Conservation (phyloP, 176 grass and related monocot genomes). For the barley (Hordeum vulgare) region DNA sequence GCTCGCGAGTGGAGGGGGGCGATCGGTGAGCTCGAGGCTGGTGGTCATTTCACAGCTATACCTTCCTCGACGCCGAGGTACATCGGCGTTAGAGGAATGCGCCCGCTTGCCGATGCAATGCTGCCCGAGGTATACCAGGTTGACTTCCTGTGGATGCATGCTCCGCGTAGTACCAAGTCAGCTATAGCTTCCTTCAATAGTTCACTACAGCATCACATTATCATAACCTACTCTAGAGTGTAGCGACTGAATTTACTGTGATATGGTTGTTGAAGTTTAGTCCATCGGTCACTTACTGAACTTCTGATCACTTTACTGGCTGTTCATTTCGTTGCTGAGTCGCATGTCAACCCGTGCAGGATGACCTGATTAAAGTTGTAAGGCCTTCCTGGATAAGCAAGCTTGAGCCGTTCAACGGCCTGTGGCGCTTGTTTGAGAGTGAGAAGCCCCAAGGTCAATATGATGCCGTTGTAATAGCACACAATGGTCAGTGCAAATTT, state of each 20-base stretch:
- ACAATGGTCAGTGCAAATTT: slow-evolving; percentile 64
- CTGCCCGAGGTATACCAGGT: slow-evolving; percentile 46
- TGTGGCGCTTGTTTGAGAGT: slow-evolving; percentile 78
- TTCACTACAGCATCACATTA: not conserved
- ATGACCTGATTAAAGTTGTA: slow-evolving; percentile 49
- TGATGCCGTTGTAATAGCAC: slow-evolving; percentile 81
- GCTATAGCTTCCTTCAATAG: not conserved
- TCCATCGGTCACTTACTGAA: not conserved
- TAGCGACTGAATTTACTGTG: not conserved
- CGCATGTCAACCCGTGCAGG: slow-evolving; percentile 37
- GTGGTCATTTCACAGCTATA: slow-evolving; percentile 47
- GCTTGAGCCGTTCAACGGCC: slow-evolving; percentile 79
- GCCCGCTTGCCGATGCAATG: slow-evolving; percentile 62
- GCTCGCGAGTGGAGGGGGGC: slow-evolving; percentile 61
- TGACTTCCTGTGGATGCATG: not conserved
- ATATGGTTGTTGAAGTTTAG: not conserved
- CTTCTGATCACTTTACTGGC: not conserved
- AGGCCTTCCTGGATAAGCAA: slow-evolving; percentile 88
- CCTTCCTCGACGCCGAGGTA: slow-evolving; percentile 41
- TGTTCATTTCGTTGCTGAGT: slow-evolving; percentile 22
- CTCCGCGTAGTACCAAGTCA: not conserved
- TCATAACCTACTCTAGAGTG: not conserved
- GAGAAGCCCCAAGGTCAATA: slow-evolving; percentile 71
- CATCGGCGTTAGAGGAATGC: slow-evolving; percentile 74
- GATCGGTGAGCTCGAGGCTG: slow-evolving; percentile 67